Conservation (phyloP, 2,329 filamentous ascomycete genomes). For the Lasiodiplodia hormozganensis region DNA sequence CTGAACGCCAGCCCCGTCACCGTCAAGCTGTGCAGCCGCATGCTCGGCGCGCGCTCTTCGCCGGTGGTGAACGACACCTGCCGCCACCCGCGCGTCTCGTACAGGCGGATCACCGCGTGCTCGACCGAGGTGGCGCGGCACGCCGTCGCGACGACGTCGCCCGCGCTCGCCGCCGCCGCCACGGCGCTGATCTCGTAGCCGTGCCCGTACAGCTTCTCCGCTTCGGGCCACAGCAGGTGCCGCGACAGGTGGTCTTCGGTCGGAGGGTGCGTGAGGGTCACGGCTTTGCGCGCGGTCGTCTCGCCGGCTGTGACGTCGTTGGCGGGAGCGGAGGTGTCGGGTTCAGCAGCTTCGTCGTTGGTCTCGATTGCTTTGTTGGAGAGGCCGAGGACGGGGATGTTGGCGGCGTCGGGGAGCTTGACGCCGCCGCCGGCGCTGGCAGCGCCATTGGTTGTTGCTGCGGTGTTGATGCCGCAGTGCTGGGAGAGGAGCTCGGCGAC, state of each 20-base stretch:
- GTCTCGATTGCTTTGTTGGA: conserved; percentile 89
- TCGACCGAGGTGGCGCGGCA: conserved; percentile 92
- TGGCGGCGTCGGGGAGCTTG: conserved; percentile 80
- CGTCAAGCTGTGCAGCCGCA: conserved; percentile 73
- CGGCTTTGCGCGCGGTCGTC: conserved; percentile 42
- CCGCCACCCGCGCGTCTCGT: conserved; percentile 86
- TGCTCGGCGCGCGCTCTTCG: conserved; percentile 4
- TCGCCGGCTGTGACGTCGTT: conserved; percentile 50
- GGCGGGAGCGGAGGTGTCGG: conserved; percentile 53
- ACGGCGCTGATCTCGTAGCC: conserved; percentile 90
- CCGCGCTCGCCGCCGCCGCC: conserved; percentile 78
- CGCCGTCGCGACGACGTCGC: conserved; percentile 81
- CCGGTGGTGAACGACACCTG: conserved; percentile 79
- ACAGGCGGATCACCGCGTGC: conserved; percentile 91
- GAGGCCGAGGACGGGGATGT: conserved; percentile 91
- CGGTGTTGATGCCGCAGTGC: conserved; percentile 66
- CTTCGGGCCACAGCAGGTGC: conserved; percentile 93
- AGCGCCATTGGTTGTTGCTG: conserved; percentile 8
- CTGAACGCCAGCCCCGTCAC: conserved; percentile 85
- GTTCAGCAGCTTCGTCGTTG: conserved; percentile 34
- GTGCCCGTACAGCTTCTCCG: conserved; percentile 96
- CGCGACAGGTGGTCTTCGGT: conserved; percentile 88
- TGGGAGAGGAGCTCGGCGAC: conserved; percentile 76
- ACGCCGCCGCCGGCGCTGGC: conserved; percentile 32
- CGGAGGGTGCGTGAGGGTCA: conserved; percentile 76